These are phyloP conservation scores for Heritiera littoralis DNA, from an alignment of 345 rosid species.

Conservation along the genomic window DNA sequence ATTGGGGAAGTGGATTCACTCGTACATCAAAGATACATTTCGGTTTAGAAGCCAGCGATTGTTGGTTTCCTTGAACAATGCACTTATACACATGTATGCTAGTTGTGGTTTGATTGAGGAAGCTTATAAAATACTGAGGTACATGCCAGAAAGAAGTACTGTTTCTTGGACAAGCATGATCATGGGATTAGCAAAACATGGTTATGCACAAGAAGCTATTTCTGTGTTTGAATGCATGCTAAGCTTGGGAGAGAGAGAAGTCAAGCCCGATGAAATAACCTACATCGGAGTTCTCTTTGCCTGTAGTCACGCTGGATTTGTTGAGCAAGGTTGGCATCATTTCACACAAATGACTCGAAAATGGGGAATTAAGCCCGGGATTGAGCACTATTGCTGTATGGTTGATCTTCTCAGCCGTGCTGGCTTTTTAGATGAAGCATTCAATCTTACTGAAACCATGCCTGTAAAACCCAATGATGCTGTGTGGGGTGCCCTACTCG, in stretches of 20 bases:
- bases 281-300: slow-evolving; percentile 43
- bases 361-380: slow-evolving; percentile 40
- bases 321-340: slow-evolving; percentile 35
- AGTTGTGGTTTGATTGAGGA: slow-evolving; percentile 36
- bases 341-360: slow-evolving; percentile 33
- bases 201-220: slow-evolving; percentile 44
- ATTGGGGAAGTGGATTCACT: slow-evolving; percentile 46
- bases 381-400: slow-evolving; percentile 53
- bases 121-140: slow-evolving; percentile 39
- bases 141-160: slow-evolving; percentile 33
- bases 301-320: slow-evolving; percentile 51
- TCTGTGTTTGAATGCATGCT: slow-evolving; percentile 42
- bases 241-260: slow-evolving; percentile 32
- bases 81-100: slow-evolving; percentile 34
- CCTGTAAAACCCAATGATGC: slow-evolving; percentile 46
- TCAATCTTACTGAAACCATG: slow-evolving; percentile 37
- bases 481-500: slow-evolving; percentile 44
- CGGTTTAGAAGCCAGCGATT: slow-evolving; percentile 14
- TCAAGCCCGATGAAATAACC: slow-evolving; percentile 44
- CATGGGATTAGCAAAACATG: slow-evolving; percentile 43
- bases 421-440: slow-evolving; percentile 49
- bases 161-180: slow-evolving; percentile 51
- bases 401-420: slow-evolving; percentile 51
- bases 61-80: slow-evolving; percentile 41
- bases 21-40: slow-evolving; percentile 23